Evolutionary conservation across 176 grass and related monocot genomes (phyloP).

Genomic region (Saccharum spontaneum): DNA sequence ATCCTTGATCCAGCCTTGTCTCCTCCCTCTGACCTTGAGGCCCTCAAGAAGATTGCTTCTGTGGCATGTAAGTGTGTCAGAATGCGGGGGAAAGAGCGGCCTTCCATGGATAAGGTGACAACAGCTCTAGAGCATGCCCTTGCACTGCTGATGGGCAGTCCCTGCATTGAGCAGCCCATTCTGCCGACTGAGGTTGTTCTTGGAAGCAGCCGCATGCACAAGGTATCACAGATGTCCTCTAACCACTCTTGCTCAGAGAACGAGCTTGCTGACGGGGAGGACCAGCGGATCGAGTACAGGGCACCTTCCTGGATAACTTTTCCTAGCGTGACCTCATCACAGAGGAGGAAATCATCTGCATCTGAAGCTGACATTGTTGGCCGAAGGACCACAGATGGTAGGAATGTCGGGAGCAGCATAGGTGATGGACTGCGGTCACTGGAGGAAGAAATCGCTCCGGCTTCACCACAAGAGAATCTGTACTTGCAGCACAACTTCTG

Average conservation of each 20-base stretch:
- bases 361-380: constrained; percentile 84
- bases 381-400: constrained; percentile 68
- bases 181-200: constrained; percentile 93
- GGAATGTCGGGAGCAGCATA: constrained; percentile 55
- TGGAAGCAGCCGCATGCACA: constrained; percentile 90
- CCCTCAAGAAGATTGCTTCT: constrained; percentile 92
- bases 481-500: constrained; percentile 99
- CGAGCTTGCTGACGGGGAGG: constrained; percentile 68
- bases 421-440: constrained; percentile 74
- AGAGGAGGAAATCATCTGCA: constrained; percentile 91
- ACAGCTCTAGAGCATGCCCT: constrained; percentile 88
- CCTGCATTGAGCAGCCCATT: constrained; percentile 88
- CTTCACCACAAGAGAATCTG: constrained; percentile 80
- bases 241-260: constrained; percentile 96
- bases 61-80: constrained; percentile 93
- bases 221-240: constrained; percentile 89
- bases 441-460: constrained; percentile 92
- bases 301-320: constrained; percentile 98
- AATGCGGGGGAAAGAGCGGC: constrained; percentile 90
- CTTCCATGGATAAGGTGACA: constrained; percentile 97
- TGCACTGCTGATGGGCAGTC: constrained; percentile 87
- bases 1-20: constrained; percentile 74
- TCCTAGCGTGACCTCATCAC: constrained; percentile 91
- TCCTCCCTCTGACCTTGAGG: constrained; percentile 75
- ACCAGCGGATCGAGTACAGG: constrained; percentile 77